phyloP scores from a whole-genome alignment of 148 eudicot species.

The Vaccinium darrowii region DNA sequence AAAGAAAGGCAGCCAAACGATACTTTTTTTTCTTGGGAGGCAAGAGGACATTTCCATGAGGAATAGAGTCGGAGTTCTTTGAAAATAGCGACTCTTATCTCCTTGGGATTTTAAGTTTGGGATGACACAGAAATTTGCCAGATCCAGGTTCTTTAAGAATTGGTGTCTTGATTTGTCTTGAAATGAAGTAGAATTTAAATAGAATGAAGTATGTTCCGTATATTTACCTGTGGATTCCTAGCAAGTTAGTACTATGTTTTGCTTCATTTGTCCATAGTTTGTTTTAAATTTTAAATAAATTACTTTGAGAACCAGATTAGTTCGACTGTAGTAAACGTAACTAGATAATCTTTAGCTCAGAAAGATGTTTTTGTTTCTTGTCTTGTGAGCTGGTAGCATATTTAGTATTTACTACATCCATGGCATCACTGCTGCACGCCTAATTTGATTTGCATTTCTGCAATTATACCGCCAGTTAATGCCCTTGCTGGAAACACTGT shows the following conservation, averaged over 20 bases:
- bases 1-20: not conserved
- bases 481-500: conserved; percentile 88
- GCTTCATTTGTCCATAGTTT: conserved; percentile 9
- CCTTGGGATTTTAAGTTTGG: too few relatives aligned
- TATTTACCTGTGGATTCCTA: not conserved
- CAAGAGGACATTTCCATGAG: not conserved
- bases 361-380: not conserved
- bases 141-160: not conserved
- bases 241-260: not conserved
- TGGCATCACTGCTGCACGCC: not conserved
- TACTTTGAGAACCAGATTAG: not conserved
- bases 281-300: not conserved
- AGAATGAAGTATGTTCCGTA: not conserved
- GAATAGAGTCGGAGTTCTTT: not conserved
- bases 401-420: not conserved
- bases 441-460: conserved; percentile 15
- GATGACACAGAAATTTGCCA: not conserved
- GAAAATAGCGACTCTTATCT: not conserved
- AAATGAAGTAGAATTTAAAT: not conserved
- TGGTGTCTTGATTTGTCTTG: not conserved
- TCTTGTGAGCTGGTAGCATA: not conserved
- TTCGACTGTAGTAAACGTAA: not conserved
- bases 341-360: not conserved
- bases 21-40: not conserved
- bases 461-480: conserved; percentile 55